Percentiles rank a stretch among this genome's conserved stretches.
These are phyloP conservation scores for Kluyveromyces siamensis DNA, from an alignment of 805 yeast genomes.

Conservation along the genomic window DNA sequence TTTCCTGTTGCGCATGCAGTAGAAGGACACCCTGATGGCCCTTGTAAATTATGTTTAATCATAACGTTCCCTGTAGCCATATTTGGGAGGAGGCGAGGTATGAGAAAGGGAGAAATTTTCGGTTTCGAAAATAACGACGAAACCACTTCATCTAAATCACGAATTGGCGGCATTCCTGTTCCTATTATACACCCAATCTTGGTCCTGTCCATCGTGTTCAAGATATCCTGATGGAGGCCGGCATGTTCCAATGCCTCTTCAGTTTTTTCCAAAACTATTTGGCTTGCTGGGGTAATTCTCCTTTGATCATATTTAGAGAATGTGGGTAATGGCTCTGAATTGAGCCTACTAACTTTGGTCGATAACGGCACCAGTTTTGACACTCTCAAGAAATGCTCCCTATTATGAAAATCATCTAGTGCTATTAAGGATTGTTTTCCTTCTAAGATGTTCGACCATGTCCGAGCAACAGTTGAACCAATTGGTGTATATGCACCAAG, in stretches of 20 bases:
- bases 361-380: slow-evolving; percentile 52
- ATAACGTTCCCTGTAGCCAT: slow-evolving; percentile 94
- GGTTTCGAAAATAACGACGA: slow-evolving; percentile 38
- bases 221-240: slow-evolving; percentile 31
- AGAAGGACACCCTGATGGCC: slow-evolving; percentile 81
- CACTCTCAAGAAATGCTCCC: slow-evolving; percentile 45
- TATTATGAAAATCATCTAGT: slow-evolving; percentile 25
- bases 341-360: slow-evolving; percentile 44
- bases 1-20: slow-evolving; percentile 98
- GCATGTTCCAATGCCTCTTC: slow-evolving; percentile 71
- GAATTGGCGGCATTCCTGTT: slow-evolving; percentile 84
- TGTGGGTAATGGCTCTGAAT: slow-evolving; percentile 20
- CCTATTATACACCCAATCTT: slow-evolving; percentile 74
- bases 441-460: slow-evolving; percentile 47
- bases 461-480: slow-evolving; percentile 52
- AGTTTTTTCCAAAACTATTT: slow-evolving; percentile 71
- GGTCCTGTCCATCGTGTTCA: slow-evolving; percentile 20
- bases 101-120: slow-evolving; percentile 73
- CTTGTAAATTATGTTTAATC: slow-evolving; percentile 64
- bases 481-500: slow-evolving; percentile 80
- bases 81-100: slow-evolving; percentile 75
- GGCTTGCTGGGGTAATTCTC: slow-evolving; percentile 62
- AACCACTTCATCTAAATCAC: slow-evolving; percentile 54
- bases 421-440: slow-evolving; percentile 47
- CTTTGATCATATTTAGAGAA: slow-evolving; percentile 40